Conservation (phyloP, 73 alveolate species). For the Paramecium tetraurelia region DNA sequence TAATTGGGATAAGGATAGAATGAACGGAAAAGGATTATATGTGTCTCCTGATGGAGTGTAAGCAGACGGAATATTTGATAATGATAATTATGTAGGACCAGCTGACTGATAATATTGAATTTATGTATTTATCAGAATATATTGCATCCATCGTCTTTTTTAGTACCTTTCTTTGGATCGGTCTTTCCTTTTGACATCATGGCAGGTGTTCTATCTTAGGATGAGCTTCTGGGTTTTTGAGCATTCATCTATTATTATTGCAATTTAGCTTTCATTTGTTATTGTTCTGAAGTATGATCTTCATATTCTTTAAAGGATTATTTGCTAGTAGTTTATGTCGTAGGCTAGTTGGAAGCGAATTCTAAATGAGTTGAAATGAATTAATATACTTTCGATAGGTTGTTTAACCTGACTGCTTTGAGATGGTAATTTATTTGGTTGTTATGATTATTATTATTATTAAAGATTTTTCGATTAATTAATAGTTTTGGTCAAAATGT, state of each 20-base stretch:
- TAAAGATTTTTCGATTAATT: background rate
- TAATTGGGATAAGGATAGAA: conserved; percentile 61
- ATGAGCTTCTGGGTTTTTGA: conserved; percentile 31
- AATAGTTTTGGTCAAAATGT: background rate
- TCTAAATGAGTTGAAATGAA: background rate
- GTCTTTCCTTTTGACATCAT: background rate
- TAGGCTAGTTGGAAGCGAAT: background rate
- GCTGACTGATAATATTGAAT: conserved; percentile 13
- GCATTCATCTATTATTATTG: background rate
- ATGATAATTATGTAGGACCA: conserved; percentile 61
- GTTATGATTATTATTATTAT: background rate
- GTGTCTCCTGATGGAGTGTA: conserved; percentile 50
- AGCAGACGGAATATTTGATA: conserved; percentile 57
- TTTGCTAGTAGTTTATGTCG: background rate
- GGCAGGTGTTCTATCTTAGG: background rate
- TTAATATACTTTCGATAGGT: background rate
- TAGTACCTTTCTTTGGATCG: background rate
- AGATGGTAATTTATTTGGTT: background rate
- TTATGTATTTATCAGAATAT: conserved; percentile 34
- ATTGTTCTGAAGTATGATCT: background rate
- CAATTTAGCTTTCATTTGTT: background rate
- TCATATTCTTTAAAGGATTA: background rate
- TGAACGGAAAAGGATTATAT: conserved; percentile 62
- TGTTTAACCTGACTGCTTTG: background rate
- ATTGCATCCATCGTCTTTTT: conserved; percentile 52